These are phyloP conservation scores for Tylopilus subfusipes DNA, from an alignment of 768 basidiomycete genomes.

Conservation along the genomic window DNA sequence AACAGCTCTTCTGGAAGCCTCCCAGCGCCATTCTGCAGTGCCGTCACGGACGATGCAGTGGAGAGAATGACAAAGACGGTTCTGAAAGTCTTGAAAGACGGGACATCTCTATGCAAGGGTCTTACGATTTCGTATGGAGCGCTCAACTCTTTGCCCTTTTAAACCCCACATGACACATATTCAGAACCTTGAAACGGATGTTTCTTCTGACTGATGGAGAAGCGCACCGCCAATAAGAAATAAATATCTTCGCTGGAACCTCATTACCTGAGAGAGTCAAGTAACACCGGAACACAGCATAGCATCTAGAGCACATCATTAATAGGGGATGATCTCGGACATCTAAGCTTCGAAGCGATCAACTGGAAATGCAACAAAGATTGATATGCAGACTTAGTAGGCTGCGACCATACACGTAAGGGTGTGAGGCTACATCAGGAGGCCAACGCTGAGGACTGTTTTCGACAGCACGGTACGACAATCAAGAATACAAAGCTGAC, in stretches of 20 bases:
- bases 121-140: background rate
- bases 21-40: constrained; percentile 27
- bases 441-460: too few relatives aligned
- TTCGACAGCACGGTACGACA: too few relatives aligned
- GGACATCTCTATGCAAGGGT: constrained; percentile 8
- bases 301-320: background rate
- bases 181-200: constrained; percentile 2
- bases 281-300: background rate
- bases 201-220: background rate
- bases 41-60: too few relatives aligned
- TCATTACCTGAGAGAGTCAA: background rate
- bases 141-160: background rate
- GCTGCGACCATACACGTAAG: too few relatives aligned
- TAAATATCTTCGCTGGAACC: background rate
- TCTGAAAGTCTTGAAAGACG: too few relatives aligned
- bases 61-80: too few relatives aligned
- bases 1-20: constrained; percentile 29
- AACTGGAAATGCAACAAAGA: too few relatives aligned
- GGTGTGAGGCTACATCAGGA: too few relatives aligned
- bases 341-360: too few relatives aligned
- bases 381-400: too few relatives aligned
- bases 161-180: background rate
- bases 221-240: background rate
- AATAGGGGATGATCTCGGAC: background rate
- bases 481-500: too few relatives aligned